Base-by-base conservation (phyloP, 257 asterid genomes). In the Parsonsia alboflavescens region DNA sequence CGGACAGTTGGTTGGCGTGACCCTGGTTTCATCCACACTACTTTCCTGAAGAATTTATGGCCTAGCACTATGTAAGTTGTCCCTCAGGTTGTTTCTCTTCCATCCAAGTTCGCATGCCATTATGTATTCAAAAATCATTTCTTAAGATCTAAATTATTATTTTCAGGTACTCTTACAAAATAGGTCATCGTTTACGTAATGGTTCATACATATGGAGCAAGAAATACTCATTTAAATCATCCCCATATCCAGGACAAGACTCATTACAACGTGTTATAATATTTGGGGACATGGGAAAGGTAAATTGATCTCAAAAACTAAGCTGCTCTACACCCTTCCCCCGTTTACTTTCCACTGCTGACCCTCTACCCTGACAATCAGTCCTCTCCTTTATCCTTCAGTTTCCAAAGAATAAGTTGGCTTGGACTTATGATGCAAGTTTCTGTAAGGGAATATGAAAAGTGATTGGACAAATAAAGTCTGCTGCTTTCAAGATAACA, bases 201-300 rank as follows among this genome's bases (percentile, higher is more conserved):
- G 93, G 93, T 63, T 81, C 90, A 21, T 81, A 83, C 65, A 68
- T 90, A 69, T 90, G 96, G 98, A 88, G 98, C 85, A 91, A 89
- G 84, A 77, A 11, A 36, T 89, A 85, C 76, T 82, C 90, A 1
- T 91, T 94, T 77, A 84, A 71, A 69, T 86, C 98, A 21, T 88
- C 97, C 21, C 98, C 97, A 33, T 94, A 76, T 77, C 97, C 95
- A 2, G 98, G 98, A 69, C 95, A 94, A 78, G 88, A 90, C 73
- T 94, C 97, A 0, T 76, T 94, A 84, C 97, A 94, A 79, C 91
- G 90, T 42, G 89, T 91, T 15, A 46, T 94, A 76, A 86, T 93
- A 66, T 91, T 93, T 75, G 98, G 97, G 58, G 97, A 93, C 87
- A 90, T 91, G 96, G 98, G 98, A 58, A 93, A 93, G 98, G 98